Conservation (phyloP, 2,329 filamentous ascomycete species). For the Pseudogymnoascus sp. region DNA sequence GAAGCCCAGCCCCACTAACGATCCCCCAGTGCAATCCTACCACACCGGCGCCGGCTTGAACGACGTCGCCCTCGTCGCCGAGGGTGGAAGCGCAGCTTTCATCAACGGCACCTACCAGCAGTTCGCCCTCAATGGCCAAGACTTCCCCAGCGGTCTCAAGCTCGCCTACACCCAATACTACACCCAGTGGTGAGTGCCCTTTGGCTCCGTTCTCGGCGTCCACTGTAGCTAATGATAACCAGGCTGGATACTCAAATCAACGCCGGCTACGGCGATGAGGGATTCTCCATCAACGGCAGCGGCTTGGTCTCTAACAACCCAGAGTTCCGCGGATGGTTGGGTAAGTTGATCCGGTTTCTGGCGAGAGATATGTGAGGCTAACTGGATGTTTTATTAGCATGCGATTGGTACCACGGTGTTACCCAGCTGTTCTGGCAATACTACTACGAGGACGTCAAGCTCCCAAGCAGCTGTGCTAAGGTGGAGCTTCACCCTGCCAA, state of each 20-base stretch:
- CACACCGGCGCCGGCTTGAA: constrained; percentile 17
- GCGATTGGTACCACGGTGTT: constrained; percentile 18
- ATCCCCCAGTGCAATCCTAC: constrained; percentile 7
- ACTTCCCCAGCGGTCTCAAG: constrained; percentile 10
- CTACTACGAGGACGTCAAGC: not conserved
- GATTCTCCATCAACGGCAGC: constrained; percentile 15
- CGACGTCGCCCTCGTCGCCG: constrained; percentile 13
- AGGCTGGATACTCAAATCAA: constrained; percentile 13
- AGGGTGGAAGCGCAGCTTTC: constrained; percentile 12
- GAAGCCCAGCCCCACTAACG: not conserved
- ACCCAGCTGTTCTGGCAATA: constrained; percentile 21
- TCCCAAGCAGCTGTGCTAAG: constrained; percentile 17
- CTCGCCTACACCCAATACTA: not conserved
- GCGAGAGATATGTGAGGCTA: not conserved
- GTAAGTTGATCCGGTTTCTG: not conserved
- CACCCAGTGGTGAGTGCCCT: constrained; percentile 6
- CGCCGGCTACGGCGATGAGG: constrained; percentile 9
- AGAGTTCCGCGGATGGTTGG: constrained; percentile 13
- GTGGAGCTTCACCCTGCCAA: constrained; percentile 14
- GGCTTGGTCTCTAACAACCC: constrained; percentile 13
- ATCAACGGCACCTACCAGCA: constrained; percentile 17
- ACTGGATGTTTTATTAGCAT: constrained; percentile 13
- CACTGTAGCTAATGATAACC: no score
- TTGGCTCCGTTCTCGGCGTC: no score
- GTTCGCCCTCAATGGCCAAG: constrained; percentile 14